Percentiles rank a stretch among this genome's conserved stretches.
Evolutionary conservation across 495 filamentous ascomycete species (phyloP).

Genomic region (Pyrenula massariospora): DNA sequence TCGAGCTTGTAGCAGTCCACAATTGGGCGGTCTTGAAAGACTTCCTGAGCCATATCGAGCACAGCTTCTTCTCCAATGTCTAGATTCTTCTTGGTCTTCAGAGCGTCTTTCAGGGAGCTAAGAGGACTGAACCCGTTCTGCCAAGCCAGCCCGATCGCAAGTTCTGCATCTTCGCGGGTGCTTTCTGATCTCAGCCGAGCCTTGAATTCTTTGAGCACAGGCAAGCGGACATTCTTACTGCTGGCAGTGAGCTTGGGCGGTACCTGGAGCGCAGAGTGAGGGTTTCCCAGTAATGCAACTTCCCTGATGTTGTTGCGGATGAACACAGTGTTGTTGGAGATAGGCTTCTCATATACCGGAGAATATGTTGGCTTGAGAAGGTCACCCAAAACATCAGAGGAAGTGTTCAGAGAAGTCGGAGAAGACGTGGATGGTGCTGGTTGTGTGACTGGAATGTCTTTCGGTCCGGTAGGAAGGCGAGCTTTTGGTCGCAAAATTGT

Average conservation of each 20-base stretch:
- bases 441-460: too few species aligned
- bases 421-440: too few species aligned
- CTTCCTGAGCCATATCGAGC: not conserved
- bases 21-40: not conserved
- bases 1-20: not conserved
- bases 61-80: not conserved
- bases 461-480: too few species aligned
- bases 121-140: not conserved
- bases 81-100: not conserved
- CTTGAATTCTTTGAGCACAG: not conserved
- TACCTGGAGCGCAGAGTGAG: not conserved
- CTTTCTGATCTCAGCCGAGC: not conserved
- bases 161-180: not conserved
- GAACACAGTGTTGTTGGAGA: not conserved
- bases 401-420: too few species aligned
- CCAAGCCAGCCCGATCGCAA: not conserved
- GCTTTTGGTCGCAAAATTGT: too few species aligned
- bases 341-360: not conserved
- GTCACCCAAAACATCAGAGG: not conserved
- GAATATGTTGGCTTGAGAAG: not conserved
- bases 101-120: not conserved
- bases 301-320: not conserved
- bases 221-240: not conserved
- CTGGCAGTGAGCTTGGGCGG: not conserved
- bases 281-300: not conserved